Evolutionary conservation across 2,329 filamentous ascomycete genomes (phyloP), one percentile per base, ranked within the genome.

Genomic region (Atkinsonella hypoxylon): DNA sequence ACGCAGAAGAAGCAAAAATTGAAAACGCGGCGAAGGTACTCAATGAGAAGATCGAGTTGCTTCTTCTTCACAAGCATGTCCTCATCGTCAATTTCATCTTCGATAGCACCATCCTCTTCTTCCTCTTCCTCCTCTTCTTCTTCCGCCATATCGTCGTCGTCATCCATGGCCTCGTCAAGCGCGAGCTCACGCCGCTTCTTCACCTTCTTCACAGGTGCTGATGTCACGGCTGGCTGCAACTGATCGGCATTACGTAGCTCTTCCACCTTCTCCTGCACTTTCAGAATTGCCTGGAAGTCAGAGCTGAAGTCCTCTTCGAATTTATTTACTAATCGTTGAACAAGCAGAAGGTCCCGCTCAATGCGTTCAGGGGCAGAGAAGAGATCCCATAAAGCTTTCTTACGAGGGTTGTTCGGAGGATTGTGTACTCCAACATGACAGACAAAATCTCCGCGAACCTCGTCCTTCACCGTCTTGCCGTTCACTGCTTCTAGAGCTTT

Each of bases 1-100:
- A 98, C 94, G 66, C 93, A 98, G 73, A 97, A 98, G 75, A 98
- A 96, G 73, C 93, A 98, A 71, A 98, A 97, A 70, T 93, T 96
- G 76, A 94, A 95, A 48, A 98, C 93, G 15, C 93, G 84, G 48
- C 93, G 89, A 53, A 98, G 77, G 65, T 98, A 98, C 70, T 98
- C 93, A 49, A 97, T 93, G 66, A 95, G 77, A 36, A 98, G 75
- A 68, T 98, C 93, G 47, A 98, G 80, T 62, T 93, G 90, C 75
- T 98, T 97, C 78, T 97, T 97, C 75, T 95, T 93, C 40, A 83
- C 78, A 50, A 96, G 67, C 39, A 96, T 73, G 40, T 96, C 89
- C 62, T 95, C 89, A 60, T 95, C 89, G 58, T 98, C 91, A 34
- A 83, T 77, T 55, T 96, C 91, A 54, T 95, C 89, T 48, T 93